These are phyloP conservation scores for Euphorbia peplus DNA, from an alignment of 345 rosid species.

Conservation along the genomic window DNA sequence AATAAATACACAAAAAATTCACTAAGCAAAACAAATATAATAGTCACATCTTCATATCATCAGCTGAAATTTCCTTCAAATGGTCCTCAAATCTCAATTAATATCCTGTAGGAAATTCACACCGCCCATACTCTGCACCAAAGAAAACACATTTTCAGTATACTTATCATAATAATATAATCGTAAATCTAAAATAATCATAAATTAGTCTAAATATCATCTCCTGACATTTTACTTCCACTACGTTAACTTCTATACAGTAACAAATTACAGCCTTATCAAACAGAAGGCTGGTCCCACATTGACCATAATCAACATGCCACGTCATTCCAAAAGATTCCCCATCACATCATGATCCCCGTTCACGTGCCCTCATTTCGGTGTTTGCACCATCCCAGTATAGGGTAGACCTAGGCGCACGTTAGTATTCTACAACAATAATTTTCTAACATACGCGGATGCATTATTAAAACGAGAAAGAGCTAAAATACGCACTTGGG, in stretches of 20 bases:
- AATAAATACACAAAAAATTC: background rate
- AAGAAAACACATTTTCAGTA: background rate
- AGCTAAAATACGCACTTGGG: conserved; percentile 56
- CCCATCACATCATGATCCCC: background rate
- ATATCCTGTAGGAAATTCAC: conserved; percentile 29
- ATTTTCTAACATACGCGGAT: background rate
- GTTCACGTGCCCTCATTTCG: conserved; percentile 8
- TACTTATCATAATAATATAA: too few relatives aligned
- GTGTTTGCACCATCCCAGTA: background rate
- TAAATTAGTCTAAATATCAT: too few relatives aligned
- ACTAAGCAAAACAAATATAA: background rate
- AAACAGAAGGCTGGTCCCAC: background rate
- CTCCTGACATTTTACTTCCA: too few relatives aligned
- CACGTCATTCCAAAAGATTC: conserved; percentile 15
- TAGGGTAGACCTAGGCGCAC: background rate
- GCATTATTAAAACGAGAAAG: background rate
- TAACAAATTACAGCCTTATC: background rate
- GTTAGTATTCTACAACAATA: background rate
- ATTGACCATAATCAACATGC: conserved; percentile 5
- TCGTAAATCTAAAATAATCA: too few relatives aligned
- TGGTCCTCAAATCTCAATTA: too few relatives aligned
- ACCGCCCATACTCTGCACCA: conserved; percentile 27
- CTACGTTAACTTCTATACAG: too few relatives aligned
- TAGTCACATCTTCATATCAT: background rate
- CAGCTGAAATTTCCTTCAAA: conserved; percentile 2